A percentile compares a stretch with the other conserved stretches of the same genome.
Conservation (phyloP, 139 green algal species). For the Closterium sp. region DNA sequence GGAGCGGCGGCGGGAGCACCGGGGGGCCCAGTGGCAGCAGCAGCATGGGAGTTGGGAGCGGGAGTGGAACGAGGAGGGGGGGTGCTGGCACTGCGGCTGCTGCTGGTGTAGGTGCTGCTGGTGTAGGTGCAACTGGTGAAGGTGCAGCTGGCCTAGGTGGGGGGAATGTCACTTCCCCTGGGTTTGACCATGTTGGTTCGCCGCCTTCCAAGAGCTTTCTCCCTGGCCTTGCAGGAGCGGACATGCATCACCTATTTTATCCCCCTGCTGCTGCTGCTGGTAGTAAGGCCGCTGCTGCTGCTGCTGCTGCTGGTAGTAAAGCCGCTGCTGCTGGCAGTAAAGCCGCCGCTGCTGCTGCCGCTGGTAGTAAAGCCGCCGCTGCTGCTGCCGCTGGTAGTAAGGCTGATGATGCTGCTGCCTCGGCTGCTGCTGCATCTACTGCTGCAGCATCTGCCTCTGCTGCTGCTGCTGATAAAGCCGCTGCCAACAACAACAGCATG, state of each 20-base stretch:
- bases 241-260: neutral
- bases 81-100: too few relatives aligned
- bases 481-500: neutral
- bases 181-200: neutral
- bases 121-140: too few relatives aligned
- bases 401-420: neutral
- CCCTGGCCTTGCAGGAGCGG: neutral
- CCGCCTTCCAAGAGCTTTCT: neutral
- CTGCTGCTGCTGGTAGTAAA: too few relatives aligned
- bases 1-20: too few relatives aligned
- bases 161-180: too few relatives aligned
- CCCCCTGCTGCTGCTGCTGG: neutral
- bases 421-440: neutral
- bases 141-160: too few relatives aligned
- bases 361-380: too few relatives aligned
- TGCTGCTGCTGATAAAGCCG: neutral
- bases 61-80: too few relatives aligned
- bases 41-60: neutral
- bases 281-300: neutral
- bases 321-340: neutral
- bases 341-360: neutral
- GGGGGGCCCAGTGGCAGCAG: too few relatives aligned
- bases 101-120: too few relatives aligned
- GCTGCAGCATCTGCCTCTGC: neutral
- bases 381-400: neutral